phyloP scores from a whole-genome alignment of 1,139 yeast genomes.

The Suhomyces atakaporum region DNA sequence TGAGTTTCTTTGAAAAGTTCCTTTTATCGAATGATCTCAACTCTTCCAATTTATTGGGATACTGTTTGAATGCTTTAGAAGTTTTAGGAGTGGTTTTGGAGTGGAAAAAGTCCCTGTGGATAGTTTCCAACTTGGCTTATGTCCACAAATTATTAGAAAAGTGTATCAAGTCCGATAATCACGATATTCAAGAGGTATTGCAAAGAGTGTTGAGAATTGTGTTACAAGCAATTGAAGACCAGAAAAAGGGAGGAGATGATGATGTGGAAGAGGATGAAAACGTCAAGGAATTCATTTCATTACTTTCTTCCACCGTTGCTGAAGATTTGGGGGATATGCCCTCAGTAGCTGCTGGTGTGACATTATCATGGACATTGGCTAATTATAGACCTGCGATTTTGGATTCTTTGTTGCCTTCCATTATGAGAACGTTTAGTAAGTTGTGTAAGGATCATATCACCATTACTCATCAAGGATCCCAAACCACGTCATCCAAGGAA shows the following conservation, averaged over 20 bases:
- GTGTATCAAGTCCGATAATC: conserved; percentile 79
- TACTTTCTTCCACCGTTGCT: conserved; percentile 67
- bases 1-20: conserved; percentile 84
- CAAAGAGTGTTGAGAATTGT: conserved; percentile 73
- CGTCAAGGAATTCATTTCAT: conserved; percentile 59
- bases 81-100: conserved; percentile 84
- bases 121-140: conserved; percentile 64
- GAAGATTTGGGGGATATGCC: conserved; percentile 83
- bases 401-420: conserved; percentile 70
- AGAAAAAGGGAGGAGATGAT: conserved; percentile 45
- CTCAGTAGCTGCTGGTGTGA: conserved; percentile 90
- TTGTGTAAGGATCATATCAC: conserved; percentile 87
- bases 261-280: conserved; percentile 61
- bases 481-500: conserved; percentile 26
- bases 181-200: conserved; percentile 77
- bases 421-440: conserved; percentile 86
- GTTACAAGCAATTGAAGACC: conserved; percentile 58
- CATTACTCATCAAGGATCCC: conserved; percentile 55
- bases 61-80: conserved; percentile 87
- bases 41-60: conserved; percentile 61
- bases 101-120: conserved; percentile 78
- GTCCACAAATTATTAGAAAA: conserved; percentile 78
- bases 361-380: conserved; percentile 81
- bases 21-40: conserved; percentile 76
- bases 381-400: conserved; percentile 71